These are phyloP conservation scores for Podochytrium sp. DNA, from an alignment of 192 early-diverging fungal species.

Conservation along the genomic window DNA sequence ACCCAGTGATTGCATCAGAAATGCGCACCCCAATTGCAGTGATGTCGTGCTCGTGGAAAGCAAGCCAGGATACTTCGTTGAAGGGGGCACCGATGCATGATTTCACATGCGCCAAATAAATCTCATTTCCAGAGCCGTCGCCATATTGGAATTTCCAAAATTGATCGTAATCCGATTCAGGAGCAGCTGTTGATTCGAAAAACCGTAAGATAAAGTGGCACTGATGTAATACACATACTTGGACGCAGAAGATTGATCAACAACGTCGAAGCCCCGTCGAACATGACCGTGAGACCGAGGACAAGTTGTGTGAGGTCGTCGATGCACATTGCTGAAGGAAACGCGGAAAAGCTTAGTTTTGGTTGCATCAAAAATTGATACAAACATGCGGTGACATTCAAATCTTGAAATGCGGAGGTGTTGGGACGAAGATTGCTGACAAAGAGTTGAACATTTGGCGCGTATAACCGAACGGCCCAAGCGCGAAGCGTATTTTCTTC, in stretches of 20 bases:
- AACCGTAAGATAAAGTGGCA: not conserved
- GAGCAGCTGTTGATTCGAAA: conserved; percentile 41
- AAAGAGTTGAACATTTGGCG: conserved; percentile 60
- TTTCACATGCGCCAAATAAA: conserved; percentile 57
- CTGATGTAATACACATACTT: not conserved
- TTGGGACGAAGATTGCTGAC: conserved; percentile 66
- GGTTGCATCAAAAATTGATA: not conserved
- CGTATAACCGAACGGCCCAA: conserved; percentile 68
- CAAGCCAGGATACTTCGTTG: conserved; percentile 57
- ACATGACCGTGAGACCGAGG: conserved; percentile 31
- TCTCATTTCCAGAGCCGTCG: conserved; percentile 71
- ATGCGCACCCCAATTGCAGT: conserved; percentile 39
- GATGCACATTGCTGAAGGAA: conserved; percentile 36
- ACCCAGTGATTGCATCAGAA: not conserved
- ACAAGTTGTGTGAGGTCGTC: conserved; percentile 48
- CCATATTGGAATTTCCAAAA: conserved; percentile 73
- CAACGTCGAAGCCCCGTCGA: conserved; percentile 56
- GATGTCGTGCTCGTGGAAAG: conserved; percentile 45
- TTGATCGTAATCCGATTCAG: conserved; percentile 52
- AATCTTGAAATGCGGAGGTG: conserved; percentile 62
- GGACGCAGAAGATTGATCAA: conserved; percentile 69
- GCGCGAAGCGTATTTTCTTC: conserved; percentile 68
- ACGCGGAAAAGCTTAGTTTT: not conserved
- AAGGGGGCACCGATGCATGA: conserved; percentile 62
- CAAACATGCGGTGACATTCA: conserved; percentile 54